Evolutionary conservation across 495 filamentous ascomycete species (phyloP).

Genomic region (Hyaloscypha variabilis): DNA sequence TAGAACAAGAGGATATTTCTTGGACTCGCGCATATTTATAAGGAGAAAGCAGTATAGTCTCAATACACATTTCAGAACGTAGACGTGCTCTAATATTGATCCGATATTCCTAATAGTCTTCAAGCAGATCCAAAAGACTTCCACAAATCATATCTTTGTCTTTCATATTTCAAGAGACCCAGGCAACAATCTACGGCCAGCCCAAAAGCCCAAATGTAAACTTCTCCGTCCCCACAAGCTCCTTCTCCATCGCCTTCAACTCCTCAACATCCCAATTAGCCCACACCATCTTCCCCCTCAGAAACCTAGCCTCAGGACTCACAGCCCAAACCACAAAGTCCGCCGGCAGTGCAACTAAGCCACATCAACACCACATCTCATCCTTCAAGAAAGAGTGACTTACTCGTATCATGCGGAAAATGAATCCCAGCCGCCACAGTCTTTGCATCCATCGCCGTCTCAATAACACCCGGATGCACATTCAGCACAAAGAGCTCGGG

Average conservation of each 20-base stretch:
- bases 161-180: too few species aligned
- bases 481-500: conserved; percentile 17
- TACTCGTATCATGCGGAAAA: conserved; percentile 11
- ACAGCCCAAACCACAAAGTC: conserved; percentile 54
- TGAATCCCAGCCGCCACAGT: not conserved
- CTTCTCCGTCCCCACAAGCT: conserved; percentile 24
- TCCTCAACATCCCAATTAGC: conserved; percentile 59
- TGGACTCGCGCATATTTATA: too few species aligned
- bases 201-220: conserved; percentile 10
- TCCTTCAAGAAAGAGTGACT: not conserved
- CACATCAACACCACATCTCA: not conserved
- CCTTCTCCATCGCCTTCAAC: conserved; percentile 36
- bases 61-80: too few species aligned
- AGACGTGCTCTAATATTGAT: too few species aligned
- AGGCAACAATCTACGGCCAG: not conserved
- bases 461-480: conserved; percentile 45
- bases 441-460: conserved; percentile 37
- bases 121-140: too few species aligned
- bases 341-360: conserved; percentile 43
- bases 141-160: too few species aligned
- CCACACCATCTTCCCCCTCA: conserved; percentile 52
- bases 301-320: conserved; percentile 49
- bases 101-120: too few species aligned
- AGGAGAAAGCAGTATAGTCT: too few species aligned
- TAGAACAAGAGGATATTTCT: too few species aligned